phyloP scores from a whole-genome alignment of 768 basidiomycete genomes.

The Phylloporus arenicola region DNA sequence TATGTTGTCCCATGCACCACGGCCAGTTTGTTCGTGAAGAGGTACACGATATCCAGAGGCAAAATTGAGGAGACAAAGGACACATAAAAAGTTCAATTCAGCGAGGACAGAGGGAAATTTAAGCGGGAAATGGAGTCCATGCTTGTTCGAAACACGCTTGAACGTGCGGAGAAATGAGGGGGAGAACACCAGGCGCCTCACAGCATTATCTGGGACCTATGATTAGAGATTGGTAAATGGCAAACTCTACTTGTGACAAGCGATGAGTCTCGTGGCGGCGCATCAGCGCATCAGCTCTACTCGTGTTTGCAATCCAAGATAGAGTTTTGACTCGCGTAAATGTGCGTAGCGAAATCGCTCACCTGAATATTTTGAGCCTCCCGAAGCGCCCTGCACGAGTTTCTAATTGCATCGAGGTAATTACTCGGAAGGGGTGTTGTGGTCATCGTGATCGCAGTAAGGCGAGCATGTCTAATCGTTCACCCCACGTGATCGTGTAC shows the following conservation, averaged over 20 bases:
- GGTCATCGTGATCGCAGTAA: slow-evolving; percentile 8
- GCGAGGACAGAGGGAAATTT: slow-evolving; percentile 66
- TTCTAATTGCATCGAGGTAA: slow-evolving; percentile 48
- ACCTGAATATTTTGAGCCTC: slow-evolving; percentile 48
- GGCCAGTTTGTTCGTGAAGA: slow-evolving; percentile 64
- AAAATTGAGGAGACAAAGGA: slow-evolving; percentile 78
- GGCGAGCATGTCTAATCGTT: slow-evolving; percentile 6
- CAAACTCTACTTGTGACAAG: neutral
- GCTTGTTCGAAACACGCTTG: slow-evolving; percentile 52
- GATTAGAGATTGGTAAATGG: slow-evolving; percentile 5
- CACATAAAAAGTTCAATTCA: slow-evolving; percentile 77
- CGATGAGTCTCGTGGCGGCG: neutral
- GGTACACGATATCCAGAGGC: slow-evolving; percentile 74
- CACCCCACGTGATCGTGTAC: slow-evolving; percentile 16
- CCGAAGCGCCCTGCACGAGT: slow-evolving; percentile 47
- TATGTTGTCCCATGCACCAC: slow-evolving; percentile 83
- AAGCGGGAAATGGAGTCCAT: slow-evolving; percentile 74
- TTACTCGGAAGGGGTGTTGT: slow-evolving; percentile 42
- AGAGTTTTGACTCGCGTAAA: slow-evolving; percentile 3
- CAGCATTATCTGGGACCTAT: slow-evolving; percentile 54
- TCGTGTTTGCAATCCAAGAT: neutral
- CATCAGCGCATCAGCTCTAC: neutral
- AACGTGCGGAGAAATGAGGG: slow-evolving; percentile 59
- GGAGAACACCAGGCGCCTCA: slow-evolving; percentile 60
- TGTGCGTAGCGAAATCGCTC: slow-evolving; percentile 19